Base-by-base conservation (phyloP, 176 grass and related monocot species). In the Themeda triandra region DNA sequence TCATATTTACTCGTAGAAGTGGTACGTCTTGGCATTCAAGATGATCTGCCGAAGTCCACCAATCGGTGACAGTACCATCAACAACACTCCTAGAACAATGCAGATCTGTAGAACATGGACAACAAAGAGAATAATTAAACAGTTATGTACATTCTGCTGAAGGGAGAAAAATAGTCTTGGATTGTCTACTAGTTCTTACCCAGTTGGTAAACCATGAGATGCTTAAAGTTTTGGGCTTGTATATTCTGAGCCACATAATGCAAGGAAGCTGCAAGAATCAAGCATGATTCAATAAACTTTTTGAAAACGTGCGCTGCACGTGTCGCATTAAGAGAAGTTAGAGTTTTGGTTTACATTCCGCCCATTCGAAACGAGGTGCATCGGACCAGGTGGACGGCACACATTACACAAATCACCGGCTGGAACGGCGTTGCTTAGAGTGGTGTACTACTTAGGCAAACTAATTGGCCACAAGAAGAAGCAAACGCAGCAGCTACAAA, bases 171-270 rank as follows among this genome's bases (percentile, higher is more conserved):
- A 4, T 1, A n/a, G 73, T 25, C 10, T 3, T 65, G 6, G 31
- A 21, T 4, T 27, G 23, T 31, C 63, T 25, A 0, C 13, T 62
- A 14, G 25, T 28, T 42, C 69, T 79, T 95, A 98, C 95, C 95
- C 92, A 98, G 79, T 98, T 98, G 17, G 80, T 48, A 83, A 86
- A 77, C 95, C 95, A 95, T 69, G 95, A 93, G 23, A 98, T 71
- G 37, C 92, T 93, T 69, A 82, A 94, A 81, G 78, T 70, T 84
- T 4, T 94, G 6, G 95, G 95, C 79, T 94, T 97, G 89, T 88
- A 92, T 68, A 98, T 93, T 35, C 73, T 77, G 6, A 98, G 85
- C 95, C 95, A 98, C 82, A 98, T 95, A 28, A 95, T 69, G 76
- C 95, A 98, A 6, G 95, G 95, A 58, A 98, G 91, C 95, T 98